Conservation (phyloP, 139 green algal genomes). For the Chlorella sp. region DNA sequence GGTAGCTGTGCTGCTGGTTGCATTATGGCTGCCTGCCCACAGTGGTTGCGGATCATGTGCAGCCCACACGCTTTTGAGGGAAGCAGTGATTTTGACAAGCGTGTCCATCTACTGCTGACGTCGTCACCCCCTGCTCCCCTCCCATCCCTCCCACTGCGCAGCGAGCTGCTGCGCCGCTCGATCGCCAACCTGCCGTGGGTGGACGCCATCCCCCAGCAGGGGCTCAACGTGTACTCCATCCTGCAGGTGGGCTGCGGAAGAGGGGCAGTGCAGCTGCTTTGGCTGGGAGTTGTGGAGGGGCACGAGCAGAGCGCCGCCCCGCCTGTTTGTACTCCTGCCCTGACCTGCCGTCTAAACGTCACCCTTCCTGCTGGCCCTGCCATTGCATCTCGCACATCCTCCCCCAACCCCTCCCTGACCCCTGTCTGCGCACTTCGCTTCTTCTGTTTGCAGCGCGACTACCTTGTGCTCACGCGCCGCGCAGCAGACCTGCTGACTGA, state of each 20-base stretch:
- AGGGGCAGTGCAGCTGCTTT: neutral
- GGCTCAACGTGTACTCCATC: constrained; percentile 91
- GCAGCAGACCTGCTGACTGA: constrained; percentile 60
- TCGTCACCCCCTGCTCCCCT: neutral
- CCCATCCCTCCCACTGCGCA: constrained; percentile 11
- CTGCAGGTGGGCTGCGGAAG: constrained; percentile 45
- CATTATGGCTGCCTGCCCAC: too few relatives aligned
- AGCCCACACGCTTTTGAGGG: too few relatives aligned
- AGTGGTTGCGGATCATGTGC: too few relatives aligned
- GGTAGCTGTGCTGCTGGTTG: neutral
- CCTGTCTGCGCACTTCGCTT: neutral
- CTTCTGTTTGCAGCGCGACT: constrained; percentile 56
- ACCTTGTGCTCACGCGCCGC: constrained; percentile 74
- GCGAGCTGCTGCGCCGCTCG: constrained; percentile 44
- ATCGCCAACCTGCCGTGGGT: constrained; percentile 73
- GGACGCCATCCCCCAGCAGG: constrained; percentile 65
- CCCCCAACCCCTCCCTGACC: neutral
- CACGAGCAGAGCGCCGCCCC: neutral
- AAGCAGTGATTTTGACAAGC: too few relatives aligned
- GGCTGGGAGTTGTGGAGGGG: neutral
- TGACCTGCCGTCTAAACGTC: neutral
- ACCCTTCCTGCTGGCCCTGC: too few relatives aligned
- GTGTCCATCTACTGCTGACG: neutral
- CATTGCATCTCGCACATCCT: neutral
- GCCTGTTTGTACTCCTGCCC: neutral